Conservation (phyloP, 2,329 filamentous ascomycete species). For the Fusarium haematococcum region DNA sequence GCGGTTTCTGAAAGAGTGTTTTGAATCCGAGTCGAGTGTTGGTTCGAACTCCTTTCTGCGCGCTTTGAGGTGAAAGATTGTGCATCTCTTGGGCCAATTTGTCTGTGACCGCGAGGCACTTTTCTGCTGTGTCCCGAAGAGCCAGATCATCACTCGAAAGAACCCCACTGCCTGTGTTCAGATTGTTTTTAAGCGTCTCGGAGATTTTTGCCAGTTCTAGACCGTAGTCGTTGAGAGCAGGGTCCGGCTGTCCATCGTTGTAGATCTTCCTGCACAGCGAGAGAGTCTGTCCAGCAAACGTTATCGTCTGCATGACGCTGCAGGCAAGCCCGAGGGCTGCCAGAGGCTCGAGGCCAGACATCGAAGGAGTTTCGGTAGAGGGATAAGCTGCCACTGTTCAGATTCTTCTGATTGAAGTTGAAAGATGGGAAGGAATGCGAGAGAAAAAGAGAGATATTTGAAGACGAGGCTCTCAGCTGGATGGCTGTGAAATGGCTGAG, state of each 20-base stretch:
- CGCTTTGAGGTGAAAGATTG: neutral
- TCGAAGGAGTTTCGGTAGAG: neutral
- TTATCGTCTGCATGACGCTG: neutral
- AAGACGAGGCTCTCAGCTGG: neutral
- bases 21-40: neutral
- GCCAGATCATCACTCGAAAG: neutral
- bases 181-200: neutral
- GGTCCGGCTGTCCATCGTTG: neutral
- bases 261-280: neutral
- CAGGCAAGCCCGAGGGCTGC: neutral
- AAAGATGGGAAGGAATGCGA: neutral
- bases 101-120: neutral
- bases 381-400: accelerated
- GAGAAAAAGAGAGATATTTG: neutral
- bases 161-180: neutral
- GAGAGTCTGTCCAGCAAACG: neutral
- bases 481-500: neutral
- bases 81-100: neutral
- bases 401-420: neutral
- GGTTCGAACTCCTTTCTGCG: neutral
- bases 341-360: neutral
- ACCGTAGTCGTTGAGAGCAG: neutral
- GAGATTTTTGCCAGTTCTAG: neutral
- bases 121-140: neutral
- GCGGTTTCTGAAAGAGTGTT: neutral